Percentiles rank a stretch among this genome's conserved stretches.
Evolutionary conservation across 2,329 filamentous ascomycete genomes (phyloP).

Genomic region (Hypoxylon sp.): DNA sequence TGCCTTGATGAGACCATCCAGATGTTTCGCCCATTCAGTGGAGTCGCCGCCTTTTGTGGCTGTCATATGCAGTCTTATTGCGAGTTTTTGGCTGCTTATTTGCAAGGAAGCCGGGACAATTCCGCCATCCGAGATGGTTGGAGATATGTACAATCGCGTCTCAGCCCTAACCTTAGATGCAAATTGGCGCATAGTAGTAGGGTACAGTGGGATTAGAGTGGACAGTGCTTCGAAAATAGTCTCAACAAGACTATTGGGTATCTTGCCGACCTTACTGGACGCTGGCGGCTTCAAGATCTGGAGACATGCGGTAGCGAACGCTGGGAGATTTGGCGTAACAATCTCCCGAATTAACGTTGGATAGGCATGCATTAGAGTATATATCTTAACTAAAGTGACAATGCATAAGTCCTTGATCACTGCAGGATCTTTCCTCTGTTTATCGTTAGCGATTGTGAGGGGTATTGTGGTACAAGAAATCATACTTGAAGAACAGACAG

Average conservation of each 20-base stretch:
- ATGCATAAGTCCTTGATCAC: slow-evolving; percentile 80
- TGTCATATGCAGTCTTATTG: slow-evolving; percentile 78
- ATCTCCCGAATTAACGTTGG: slow-evolving; percentile 87
- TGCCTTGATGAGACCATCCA: slow-evolving; percentile 68
- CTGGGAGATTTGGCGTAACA: slow-evolving; percentile 80
- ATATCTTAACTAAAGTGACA: slow-evolving; percentile 82
- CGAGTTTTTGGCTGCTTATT: slow-evolving; percentile 68
- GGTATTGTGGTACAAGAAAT: slow-evolving; percentile 2
- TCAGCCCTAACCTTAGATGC: slow-evolving; percentile 72
- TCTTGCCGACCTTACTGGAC: slow-evolving; percentile 51
- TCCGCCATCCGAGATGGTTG: slow-evolving; percentile 63
- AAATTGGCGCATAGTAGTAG: slow-evolving; percentile 83
- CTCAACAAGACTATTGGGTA: slow-evolving; percentile 64
- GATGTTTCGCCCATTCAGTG: slow-evolving; percentile 79
- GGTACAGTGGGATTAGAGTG: slow-evolving; percentile 79
- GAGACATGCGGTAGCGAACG: slow-evolving; percentile 77
- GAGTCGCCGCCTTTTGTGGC: slow-evolving; percentile 79
- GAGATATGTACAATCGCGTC: slow-evolving; percentile 68
- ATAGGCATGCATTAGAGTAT: slow-evolving; percentile 81
- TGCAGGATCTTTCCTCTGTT: slow-evolving; percentile 77
- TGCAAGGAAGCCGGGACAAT: slow-evolving; percentile 62
- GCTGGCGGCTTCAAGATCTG: slow-evolving; percentile 64
- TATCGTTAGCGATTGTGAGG: slow-evolving; percentile 4
- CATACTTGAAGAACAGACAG: slow-evolving; percentile 75
- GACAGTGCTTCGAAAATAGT: slow-evolving; percentile 76